Evolutionary conservation across 306 rosid genomes (phyloP).

Genomic region (Cucurbita pepo): DNA sequence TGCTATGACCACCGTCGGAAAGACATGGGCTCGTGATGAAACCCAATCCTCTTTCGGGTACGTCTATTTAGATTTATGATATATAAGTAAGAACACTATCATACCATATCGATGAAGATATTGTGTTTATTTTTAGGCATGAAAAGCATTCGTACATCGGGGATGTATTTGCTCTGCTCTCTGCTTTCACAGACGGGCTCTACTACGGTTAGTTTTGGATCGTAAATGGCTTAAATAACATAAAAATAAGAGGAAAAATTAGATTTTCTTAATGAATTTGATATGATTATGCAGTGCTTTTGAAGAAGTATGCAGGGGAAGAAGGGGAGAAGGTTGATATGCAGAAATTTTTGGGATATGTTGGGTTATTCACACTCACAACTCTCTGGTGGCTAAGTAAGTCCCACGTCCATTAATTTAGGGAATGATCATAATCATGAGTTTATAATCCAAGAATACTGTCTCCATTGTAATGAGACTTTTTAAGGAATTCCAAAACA

Average conservation of each 20-base stretch:
- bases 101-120: background rate
- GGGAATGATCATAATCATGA: too few species aligned
- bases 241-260: too few species aligned
- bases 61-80: background rate
- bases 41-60: background rate
- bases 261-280: too few species aligned
- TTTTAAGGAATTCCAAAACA: too few species aligned
- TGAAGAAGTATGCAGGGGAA: conserved; percentile 15
- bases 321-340: conserved; percentile 14
- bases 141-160: conserved; percentile 1
- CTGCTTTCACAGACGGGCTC: conserved; percentile 12
- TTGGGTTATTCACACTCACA: conserved; percentile 14
- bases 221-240: background rate
- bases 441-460: too few species aligned
- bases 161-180: conserved; percentile 11
- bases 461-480: too few species aligned
- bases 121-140: background rate
- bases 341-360: conserved; percentile 13
- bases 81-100: background rate
- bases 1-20: conserved; percentile 12
- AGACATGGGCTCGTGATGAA: conserved; percentile 8
- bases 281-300: conserved; percentile 4
- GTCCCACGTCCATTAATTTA: background rate
- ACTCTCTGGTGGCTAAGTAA: conserved; percentile 19
- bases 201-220: conserved; percentile 1